Conservation (phyloP, 2,329 filamentous ascomycete genomes). For the Fusarium pilosicola region DNA sequence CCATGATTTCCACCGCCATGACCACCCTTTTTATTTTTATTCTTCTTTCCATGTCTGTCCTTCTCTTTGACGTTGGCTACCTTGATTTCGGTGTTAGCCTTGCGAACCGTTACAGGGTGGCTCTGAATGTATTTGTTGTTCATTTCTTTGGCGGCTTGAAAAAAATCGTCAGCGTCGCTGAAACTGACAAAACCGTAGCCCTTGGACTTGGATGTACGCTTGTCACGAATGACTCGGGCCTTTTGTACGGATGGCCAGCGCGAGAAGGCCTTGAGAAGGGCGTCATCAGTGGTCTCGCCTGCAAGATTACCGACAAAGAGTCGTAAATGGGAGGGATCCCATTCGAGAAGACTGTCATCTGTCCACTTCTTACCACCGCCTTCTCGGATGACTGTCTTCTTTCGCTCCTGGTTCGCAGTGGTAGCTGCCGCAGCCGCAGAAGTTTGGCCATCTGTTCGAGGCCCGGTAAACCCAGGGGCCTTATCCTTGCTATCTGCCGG, state of each 20-base stretch:
- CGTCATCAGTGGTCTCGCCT: slow-evolving; percentile 97
- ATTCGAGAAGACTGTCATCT: slow-evolving; percentile 88
- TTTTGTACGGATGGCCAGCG: slow-evolving; percentile 90
- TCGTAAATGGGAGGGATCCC: slow-evolving; percentile 94
- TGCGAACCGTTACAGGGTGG: slow-evolving; percentile 87
- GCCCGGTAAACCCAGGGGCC: slow-evolving; percentile 42
- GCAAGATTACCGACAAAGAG: slow-evolving; percentile 97
- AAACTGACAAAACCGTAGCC: slow-evolving; percentile 98
- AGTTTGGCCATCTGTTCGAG: slow-evolving; percentile 51
- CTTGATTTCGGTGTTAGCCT: slow-evolving; percentile 92
- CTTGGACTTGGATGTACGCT: slow-evolving; percentile 94
- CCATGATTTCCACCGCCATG: slow-evolving; percentile 43
- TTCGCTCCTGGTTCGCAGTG: slow-evolving; percentile 62
- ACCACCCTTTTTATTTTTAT: slow-evolving; percentile 50
- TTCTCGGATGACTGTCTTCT: slow-evolving; percentile 87
- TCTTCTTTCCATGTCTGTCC: slow-evolving; percentile 51
- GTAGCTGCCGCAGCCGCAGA: slow-evolving; percentile 43
- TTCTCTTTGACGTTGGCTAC: slow-evolving; percentile 75
- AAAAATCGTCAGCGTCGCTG: slow-evolving; percentile 94
- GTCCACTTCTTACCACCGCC: slow-evolving; percentile 95
- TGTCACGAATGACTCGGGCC: slow-evolving; percentile 92
- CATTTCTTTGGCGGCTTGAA: slow-evolving; percentile 97
- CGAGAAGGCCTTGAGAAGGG: slow-evolving; percentile 90
- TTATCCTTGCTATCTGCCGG: slow-evolving; percentile 53
- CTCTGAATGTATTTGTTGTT: slow-evolving; percentile 99